phyloP scores from a whole-genome alignment of 2,329 filamentous ascomycete genomes.

The Colletotrichum sidae region DNA sequence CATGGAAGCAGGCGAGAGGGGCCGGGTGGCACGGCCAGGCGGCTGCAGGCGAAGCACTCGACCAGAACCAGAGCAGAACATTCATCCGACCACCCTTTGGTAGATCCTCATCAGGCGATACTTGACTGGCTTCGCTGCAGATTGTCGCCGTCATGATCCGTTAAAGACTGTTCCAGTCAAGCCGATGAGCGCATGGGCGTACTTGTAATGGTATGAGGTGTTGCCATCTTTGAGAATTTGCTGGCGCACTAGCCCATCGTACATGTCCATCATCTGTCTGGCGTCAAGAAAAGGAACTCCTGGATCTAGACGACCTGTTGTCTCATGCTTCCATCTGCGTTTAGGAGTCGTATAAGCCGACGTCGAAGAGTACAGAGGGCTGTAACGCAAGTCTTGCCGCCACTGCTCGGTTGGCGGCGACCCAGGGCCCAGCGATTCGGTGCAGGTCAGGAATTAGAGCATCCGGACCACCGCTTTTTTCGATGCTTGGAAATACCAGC shows the following conservation, averaged over 20 bases:
- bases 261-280: not conserved
- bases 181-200: constrained; percentile 11
- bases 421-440: constrained; percentile 3
- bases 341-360: constrained; percentile 6
- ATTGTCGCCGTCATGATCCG: constrained; percentile 14
- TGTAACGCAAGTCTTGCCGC: constrained; percentile 20
- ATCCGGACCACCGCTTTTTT: constrained; percentile 4
- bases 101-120: constrained; percentile 27
- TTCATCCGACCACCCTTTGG: constrained; percentile 11
- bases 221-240: not conserved
- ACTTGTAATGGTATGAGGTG: not conserved
- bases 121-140: not conserved
- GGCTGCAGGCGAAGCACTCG: constrained; percentile 14
- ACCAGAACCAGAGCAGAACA: not conserved
- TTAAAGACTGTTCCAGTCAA: constrained; percentile 12
- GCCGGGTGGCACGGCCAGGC: constrained; percentile 24
- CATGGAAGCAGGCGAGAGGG: not conserved
- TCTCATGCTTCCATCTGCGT: constrained; percentile 13
- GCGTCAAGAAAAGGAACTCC: constrained; percentile 11
- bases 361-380: constrained; percentile 1
- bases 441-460: not conserved
- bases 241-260: constrained; percentile 4
- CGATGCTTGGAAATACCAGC: constrained; percentile 22
- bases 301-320: constrained; percentile 5
- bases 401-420: not conserved